phyloP scores from a whole-genome alignment of 805 yeast species.

The Wickerhamomyces chaumierensis region DNA sequence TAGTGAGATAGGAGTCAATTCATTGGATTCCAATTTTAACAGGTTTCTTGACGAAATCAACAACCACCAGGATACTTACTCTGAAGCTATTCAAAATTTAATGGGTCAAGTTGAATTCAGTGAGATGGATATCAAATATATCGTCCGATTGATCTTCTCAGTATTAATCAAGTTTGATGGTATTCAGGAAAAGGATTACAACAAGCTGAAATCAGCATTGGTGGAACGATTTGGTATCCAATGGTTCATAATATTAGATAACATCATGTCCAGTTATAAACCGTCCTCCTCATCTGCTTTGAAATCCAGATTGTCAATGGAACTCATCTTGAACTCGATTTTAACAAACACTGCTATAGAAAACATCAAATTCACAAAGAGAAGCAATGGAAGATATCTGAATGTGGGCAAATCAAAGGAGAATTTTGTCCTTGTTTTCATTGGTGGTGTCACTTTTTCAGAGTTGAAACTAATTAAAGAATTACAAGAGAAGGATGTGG shows the following conservation, averaged over 20 bases:
- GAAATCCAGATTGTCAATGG: slow-evolving; percentile 38
- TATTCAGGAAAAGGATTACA: slow-evolving; percentile 5
- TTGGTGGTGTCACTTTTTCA: slow-evolving; percentile 83
- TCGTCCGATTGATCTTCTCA: neutral
- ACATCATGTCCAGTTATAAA: slow-evolving; percentile 27
- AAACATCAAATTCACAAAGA: slow-evolving; percentile 26
- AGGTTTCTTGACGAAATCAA: neutral
- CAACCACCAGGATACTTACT: neutral
- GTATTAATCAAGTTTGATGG: neutral
- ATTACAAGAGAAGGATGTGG: slow-evolving; percentile 21
- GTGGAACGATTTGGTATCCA: slow-evolving; percentile 37
- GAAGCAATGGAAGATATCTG: slow-evolving; percentile 34
- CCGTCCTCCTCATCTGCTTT: slow-evolving; percentile 13
- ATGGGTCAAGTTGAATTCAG: neutral
- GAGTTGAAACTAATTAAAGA: slow-evolving; percentile 64
- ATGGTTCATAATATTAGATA: slow-evolving; percentile 54
- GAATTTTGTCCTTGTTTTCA: slow-evolving; percentile 34
- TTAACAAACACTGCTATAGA: slow-evolving; percentile 10
- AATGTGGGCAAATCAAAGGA: slow-evolving; percentile 12
- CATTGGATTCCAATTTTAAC: slow-evolving; percentile 4
- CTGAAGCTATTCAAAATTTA: neutral
- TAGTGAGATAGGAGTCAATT: slow-evolving; percentile 17
- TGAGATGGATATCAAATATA: neutral
- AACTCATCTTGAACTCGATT: slow-evolving; percentile 20
- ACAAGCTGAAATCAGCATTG: slow-evolving; percentile 26